Evolutionary conservation across 768 basidiomycete genomes (phyloP).

Genomic region (Amanita polypyramis): DNA sequence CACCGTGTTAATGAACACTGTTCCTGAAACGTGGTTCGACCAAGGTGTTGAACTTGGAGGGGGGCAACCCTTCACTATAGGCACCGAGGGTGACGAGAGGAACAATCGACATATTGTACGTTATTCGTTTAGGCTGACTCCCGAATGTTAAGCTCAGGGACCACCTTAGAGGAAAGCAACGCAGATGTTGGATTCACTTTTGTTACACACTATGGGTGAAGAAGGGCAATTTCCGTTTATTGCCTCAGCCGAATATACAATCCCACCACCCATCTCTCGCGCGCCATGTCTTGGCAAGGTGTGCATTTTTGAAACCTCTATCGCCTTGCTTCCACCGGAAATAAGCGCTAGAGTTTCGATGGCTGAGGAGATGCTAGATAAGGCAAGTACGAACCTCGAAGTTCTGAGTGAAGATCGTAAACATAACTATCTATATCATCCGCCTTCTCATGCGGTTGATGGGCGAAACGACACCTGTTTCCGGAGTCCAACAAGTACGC

Average conservation of each 20-base stretch:
- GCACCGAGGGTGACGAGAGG: constrained; percentile 43
- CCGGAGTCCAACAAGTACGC: constrained; percentile 35
- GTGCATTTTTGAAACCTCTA: constrained; percentile 44
- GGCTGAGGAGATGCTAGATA: constrained; percentile 30
- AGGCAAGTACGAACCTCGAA: constrained; percentile 25
- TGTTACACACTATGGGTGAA: background rate
- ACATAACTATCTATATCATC: constrained; percentile 29
- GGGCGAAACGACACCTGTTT: constrained; percentile 38
- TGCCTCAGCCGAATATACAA: constrained; percentile 3
- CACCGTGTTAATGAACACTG: constrained; percentile 41
- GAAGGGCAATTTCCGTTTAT: background rate
- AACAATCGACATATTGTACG: constrained; percentile 52
- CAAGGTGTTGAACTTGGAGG: constrained; percentile 51
- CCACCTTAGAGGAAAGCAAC: constrained; percentile 32
- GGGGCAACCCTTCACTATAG: constrained; percentile 52
- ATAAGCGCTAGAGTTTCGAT: constrained; percentile 14
- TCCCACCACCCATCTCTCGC: constrained; percentile 13
- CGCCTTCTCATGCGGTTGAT: constrained; percentile 50
- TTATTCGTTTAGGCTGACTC: constrained; percentile 1
- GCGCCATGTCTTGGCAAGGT: constrained; percentile 32
- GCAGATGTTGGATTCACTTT: constrained; percentile 28
- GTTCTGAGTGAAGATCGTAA: constrained; percentile 23
- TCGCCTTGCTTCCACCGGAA: constrained; percentile 29
- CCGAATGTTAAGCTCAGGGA: background rate
- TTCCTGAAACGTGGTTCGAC: constrained; percentile 56